Evolutionary conservation across 805 yeast species (phyloP).

Genomic region (Kluyveromyces starmeri): DNA sequence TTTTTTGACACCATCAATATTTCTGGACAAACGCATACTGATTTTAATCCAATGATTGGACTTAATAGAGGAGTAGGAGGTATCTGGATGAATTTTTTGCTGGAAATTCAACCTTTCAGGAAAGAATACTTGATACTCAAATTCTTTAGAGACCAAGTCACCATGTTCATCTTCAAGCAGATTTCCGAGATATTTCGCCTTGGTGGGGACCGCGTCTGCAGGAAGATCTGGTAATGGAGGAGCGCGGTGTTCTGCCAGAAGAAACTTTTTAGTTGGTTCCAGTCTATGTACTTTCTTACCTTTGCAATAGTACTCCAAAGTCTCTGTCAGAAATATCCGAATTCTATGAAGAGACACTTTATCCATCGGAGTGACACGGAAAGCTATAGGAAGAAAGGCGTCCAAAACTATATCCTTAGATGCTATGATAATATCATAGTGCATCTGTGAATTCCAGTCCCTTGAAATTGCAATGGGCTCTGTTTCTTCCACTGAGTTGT

Average conservation of each 20-base stretch:
- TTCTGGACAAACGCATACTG: slow-evolving; percentile 66
- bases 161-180: slow-evolving; percentile 36
- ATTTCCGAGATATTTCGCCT: slow-evolving; percentile 35
- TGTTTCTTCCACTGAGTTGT: slow-evolving; percentile 71
- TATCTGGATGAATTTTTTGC: slow-evolving; percentile 71
- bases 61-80: slow-evolving; percentile 69
- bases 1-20: slow-evolving; percentile 63
- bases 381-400: slow-evolving; percentile 74
- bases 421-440: slow-evolving; percentile 84
- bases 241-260: slow-evolving; percentile 76
- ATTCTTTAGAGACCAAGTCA: slow-evolving; percentile 64
- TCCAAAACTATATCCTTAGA: slow-evolving; percentile 83
- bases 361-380: slow-evolving; percentile 76
- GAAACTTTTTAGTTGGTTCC: slow-evolving; percentile 78
- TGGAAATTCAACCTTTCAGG: slow-evolving; percentile 58
- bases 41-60: slow-evolving; percentile 94
- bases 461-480: slow-evolving; percentile 88
- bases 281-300: slow-evolving; percentile 82
- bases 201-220: slow-evolving; percentile 25
- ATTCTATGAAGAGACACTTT: slow-evolving; percentile 80
- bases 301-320: slow-evolving; percentile 80
- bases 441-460: slow-evolving; percentile 89
- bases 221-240: slow-evolving; percentile 31
- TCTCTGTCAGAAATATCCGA: slow-evolving; percentile 79
- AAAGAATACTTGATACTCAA: slow-evolving; percentile 78